Conservation (phyloP, 345 rosid species). For the Bruguiera gymnorhiza region DNA sequence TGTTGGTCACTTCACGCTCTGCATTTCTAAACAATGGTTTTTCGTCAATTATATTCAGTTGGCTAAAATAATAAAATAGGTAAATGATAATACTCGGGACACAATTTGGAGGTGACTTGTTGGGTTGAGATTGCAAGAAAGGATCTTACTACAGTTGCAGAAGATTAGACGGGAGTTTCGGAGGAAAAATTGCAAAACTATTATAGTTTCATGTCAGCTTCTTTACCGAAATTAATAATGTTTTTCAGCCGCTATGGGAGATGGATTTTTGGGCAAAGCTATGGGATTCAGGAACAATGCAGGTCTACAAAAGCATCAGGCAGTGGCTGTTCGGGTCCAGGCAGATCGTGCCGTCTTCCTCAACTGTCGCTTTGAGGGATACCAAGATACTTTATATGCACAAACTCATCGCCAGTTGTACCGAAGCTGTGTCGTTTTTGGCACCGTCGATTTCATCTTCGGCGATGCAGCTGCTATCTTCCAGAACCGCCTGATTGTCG, state of each 20-base stretch:
- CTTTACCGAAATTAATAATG: background rate
- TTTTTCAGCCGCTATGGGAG: slow-evolving; percentile 59
- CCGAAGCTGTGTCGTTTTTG: slow-evolving; percentile 59
- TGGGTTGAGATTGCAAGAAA: too few relatives aligned
- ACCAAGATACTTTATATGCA: slow-evolving; percentile 64
- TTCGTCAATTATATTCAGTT: too few relatives aligned
- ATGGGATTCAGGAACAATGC: slow-evolving; percentile 91
- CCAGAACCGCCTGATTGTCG: slow-evolving; percentile 62
- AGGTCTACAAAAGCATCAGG: slow-evolving; percentile 64
- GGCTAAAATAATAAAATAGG: too few relatives aligned
- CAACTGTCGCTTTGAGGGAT: slow-evolving; percentile 77
- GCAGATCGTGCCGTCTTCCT: slow-evolving; percentile 61
- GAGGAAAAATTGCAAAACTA: too few relatives aligned
- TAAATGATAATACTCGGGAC: too few relatives aligned
- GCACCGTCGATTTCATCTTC: slow-evolving; percentile 81
- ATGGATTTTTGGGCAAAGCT: slow-evolving; percentile 60
- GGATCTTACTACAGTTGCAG: too few relatives aligned
- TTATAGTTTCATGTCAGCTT: too few relatives aligned
- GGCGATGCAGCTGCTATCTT: slow-evolving; percentile 80
- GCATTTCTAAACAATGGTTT: too few relatives aligned
- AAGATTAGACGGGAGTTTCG: too few relatives aligned
- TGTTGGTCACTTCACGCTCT: background rate
- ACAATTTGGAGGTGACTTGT: too few relatives aligned
- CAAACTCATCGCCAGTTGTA: slow-evolving; percentile 84
- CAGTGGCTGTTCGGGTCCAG: slow-evolving; percentile 71